phyloP scores from a whole-genome alignment of 768 basidiomycete species.

The Agaricus subrufescens region DNA sequence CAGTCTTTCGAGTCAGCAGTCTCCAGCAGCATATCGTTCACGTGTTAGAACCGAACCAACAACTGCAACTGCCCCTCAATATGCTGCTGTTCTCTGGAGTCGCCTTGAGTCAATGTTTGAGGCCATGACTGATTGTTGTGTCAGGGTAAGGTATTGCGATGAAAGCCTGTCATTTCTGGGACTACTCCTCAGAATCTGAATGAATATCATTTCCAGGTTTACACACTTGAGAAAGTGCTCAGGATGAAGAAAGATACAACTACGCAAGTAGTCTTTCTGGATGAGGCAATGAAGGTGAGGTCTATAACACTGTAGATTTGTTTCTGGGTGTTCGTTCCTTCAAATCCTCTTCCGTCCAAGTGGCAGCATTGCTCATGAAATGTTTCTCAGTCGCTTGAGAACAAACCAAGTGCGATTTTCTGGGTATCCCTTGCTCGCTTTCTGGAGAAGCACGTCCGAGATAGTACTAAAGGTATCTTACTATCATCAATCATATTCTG shows the following conservation, averaged over 20 bases:
- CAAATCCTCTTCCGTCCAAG: background rate
- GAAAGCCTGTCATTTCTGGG: background rate
- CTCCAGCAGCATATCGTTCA: slow-evolving; percentile 70
- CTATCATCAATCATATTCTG: background rate
- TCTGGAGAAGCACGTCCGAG: slow-evolving; percentile 78
- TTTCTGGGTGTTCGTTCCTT: background rate
- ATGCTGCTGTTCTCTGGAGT: slow-evolving; percentile 75
- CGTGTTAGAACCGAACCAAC: slow-evolving; percentile 90
- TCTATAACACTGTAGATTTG: background rate
- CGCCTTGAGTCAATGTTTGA: slow-evolving; percentile 79
- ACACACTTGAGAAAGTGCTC: slow-evolving; percentile 92
- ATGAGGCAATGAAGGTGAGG: slow-evolving; percentile 86
- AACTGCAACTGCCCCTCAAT: slow-evolving; percentile 81
- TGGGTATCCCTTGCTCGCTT: slow-evolving; percentile 81
- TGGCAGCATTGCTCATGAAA: background rate
- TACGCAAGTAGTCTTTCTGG: slow-evolving; percentile 77
- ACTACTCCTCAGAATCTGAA: background rate
- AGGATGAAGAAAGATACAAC: slow-evolving; percentile 80
- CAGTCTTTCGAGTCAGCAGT: slow-evolving; percentile 21
- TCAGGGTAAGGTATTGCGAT: slow-evolving; percentile 51
- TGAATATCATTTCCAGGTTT: slow-evolving; percentile 53
- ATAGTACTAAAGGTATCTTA: slow-evolving; percentile 68
- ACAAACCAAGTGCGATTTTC: slow-evolving; percentile 86
- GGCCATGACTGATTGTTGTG: slow-evolving; percentile 87
- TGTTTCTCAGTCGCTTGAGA: slow-evolving; percentile 66